phyloP scores from a whole-genome alignment of 345 rosid genomes.

The Dipteronia dyeriana region DNA sequence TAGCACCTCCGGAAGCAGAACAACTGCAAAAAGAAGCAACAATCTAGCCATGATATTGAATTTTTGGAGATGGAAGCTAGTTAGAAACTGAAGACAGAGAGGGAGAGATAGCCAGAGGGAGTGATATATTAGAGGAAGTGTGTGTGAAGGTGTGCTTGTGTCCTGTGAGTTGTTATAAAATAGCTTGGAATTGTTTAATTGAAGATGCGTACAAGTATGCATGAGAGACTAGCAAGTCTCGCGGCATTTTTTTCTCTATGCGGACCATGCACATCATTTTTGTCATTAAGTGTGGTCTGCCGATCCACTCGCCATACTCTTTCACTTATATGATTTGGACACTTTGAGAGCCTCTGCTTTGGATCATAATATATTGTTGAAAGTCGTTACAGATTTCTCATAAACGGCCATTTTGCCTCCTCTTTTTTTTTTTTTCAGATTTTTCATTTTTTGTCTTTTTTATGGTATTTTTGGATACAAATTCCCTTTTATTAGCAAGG shows the following conservation, averaged over 20 bases:
- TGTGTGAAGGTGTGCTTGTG: neutral
- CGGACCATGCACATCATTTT: neutral
- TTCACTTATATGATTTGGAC: no score
- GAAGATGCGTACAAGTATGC: neutral
- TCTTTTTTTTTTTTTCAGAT: no score
- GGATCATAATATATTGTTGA: no score
- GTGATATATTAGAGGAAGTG: neutral
- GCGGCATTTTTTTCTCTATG: conserved; percentile 22
- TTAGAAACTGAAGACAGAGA: neutral
- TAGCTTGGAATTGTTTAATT: neutral
- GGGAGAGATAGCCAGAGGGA: neutral
- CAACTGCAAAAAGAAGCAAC: conserved; percentile 29
- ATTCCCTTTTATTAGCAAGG: no score
- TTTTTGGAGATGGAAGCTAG: neutral
- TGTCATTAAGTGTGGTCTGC: conserved; percentile 14
- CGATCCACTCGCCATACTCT: conserved; percentile 10
- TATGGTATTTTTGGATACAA: no score
- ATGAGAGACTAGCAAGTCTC: neutral
- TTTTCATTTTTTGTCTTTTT: no score
- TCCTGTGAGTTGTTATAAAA: neutral
- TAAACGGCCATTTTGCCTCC: no score
- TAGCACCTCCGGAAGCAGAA: conserved; percentile 29
- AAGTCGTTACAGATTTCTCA: no score
- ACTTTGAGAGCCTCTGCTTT: no score
- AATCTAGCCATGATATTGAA: conserved; percentile 32